phyloP scores from a whole-genome alignment of 495 filamentous ascomycete species.

The Sordaria brevicollis region DNA sequence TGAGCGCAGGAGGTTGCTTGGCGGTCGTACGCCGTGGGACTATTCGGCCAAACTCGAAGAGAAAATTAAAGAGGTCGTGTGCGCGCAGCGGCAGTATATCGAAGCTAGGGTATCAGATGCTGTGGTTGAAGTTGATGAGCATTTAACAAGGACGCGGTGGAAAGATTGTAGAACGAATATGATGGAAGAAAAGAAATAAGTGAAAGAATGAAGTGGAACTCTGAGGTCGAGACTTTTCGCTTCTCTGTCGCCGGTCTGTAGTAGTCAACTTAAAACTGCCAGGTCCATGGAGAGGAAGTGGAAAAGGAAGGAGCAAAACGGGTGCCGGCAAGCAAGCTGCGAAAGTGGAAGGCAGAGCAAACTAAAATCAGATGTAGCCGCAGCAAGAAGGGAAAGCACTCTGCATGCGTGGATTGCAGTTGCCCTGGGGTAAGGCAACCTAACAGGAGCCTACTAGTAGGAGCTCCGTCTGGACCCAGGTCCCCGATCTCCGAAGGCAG shows the following conservation, averaged over 20 bases:
- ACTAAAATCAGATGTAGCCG: neutral
- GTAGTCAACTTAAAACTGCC: neutral
- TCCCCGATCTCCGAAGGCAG: neutral
- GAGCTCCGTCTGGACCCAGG: neutral
- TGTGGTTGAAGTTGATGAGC: neutral
- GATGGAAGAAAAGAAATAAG: neutral
- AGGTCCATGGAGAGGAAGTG: neutral
- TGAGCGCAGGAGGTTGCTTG: neutral
- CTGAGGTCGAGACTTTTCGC: neutral
- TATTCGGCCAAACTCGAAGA: neutral
- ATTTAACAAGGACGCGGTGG: neutral
- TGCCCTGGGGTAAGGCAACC: neutral
- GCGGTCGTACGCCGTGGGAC: neutral
- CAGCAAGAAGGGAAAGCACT: neutral
- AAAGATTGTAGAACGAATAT: neutral
- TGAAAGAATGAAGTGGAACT: neutral
- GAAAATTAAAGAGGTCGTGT: neutral
- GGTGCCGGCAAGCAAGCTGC: neutral
- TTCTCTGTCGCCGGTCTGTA: neutral
- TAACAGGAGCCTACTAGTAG: neutral
- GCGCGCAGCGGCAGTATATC: neutral
- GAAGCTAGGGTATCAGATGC: neutral
- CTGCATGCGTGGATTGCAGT: neutral
- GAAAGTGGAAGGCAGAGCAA: neutral
- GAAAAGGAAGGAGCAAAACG: neutral